Evolutionary conservation across 805 yeast genomes (phyloP), one percentile per base, ranked within the genome.

Genomic region (Saccharomycopsis amapae): DNA sequence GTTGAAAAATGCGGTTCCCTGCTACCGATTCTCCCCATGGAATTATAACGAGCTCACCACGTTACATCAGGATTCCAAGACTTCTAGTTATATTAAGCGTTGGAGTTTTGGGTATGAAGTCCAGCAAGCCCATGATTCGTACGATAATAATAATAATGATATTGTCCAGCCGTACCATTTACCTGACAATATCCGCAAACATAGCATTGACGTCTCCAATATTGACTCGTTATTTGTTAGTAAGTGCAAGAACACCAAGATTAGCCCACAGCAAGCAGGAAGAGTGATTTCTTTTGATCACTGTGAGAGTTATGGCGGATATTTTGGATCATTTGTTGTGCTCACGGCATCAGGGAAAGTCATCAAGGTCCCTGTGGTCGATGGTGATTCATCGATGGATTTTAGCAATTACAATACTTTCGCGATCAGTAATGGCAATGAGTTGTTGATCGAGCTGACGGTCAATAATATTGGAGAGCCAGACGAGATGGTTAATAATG

Each of bases 151-250:
- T 23, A 24, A 36, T 18, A 49, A 45, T 23, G 51, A 20, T 9
- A 19, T 30, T 2, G 45, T 45, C 4, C n/a, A n/a, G n/a, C n/a
- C n/a, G n/a, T n/a, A n/a, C n/a, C n/a, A n/a, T n/a, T n/a, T n/a
- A n/a, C n/a, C n/a, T n/a, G n/a, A n/a, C n/a, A n/a, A n/a, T n/a
- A n/a, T n/a, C n/a, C n/a, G n/a, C n/a, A 35, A 30, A 2, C 30
- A 15, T 38, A 40, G 15, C 13, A 15, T 20, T 18, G 97, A 93
- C 58, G 71, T 90, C 52, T 83, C 90, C 52, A 93, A 93, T 63
- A 95, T 95, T 0, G 97, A 90, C 59, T 86, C 97, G 9, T 38
- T 46, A 26, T 49, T 46, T 46, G 53, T 49, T 23, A 30, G 38
- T 24, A 49, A 49, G 20, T 41, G 40, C 15, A 42, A 39, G 28